phyloP scores from a whole-genome alignment of 441 rosid species.

The Rhodomyrtus psidioides region DNA sequence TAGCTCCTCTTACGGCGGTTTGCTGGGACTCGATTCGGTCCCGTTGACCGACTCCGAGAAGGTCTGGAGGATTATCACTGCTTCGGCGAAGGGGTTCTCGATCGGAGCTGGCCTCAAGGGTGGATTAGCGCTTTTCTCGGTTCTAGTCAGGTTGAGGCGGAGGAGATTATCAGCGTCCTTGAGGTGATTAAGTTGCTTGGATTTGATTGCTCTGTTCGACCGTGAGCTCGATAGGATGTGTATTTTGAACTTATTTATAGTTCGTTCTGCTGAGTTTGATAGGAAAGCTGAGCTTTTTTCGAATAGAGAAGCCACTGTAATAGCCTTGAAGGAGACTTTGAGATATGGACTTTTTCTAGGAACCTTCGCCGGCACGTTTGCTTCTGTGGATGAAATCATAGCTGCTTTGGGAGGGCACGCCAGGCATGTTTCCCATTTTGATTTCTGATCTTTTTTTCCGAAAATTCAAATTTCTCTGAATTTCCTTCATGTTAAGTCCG shows the following conservation, averaged over 20 bases:
- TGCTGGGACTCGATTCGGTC: conserved; percentile 14
- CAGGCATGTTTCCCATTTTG: conserved; percentile 34
- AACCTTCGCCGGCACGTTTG: conserved; percentile 86
- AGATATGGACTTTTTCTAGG: conserved; percentile 91
- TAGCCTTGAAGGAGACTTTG: conserved; percentile 77
- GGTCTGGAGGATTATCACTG: conserved; percentile 50
- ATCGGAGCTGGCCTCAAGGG: conserved; percentile 94
- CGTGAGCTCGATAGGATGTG: neutral
- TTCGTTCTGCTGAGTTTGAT: neutral
- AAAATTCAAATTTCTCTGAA: neutral
- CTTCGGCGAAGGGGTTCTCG: conserved; percentile 77
- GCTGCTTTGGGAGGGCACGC: conserved; percentile 64
- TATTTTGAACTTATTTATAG: neutral
- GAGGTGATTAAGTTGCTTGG: conserved; percentile 20
- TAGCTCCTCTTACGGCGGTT: neutral
- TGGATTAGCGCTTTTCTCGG: conserved; percentile 72
- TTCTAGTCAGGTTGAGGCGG: conserved; percentile 62
- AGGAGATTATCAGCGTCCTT: conserved; percentile 26
- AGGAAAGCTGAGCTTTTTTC: conserved; percentile 57
- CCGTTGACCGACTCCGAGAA: conserved; percentile 44
- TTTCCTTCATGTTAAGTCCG: neutral
- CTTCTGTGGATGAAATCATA: conserved; percentile 68
- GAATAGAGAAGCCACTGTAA: conserved; percentile 49
- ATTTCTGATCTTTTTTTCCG: neutral
- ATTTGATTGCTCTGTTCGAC: neutral